phyloP scores from a whole-genome alignment of 352 stramenopile species.

The Blastocystis sp. region DNA sequence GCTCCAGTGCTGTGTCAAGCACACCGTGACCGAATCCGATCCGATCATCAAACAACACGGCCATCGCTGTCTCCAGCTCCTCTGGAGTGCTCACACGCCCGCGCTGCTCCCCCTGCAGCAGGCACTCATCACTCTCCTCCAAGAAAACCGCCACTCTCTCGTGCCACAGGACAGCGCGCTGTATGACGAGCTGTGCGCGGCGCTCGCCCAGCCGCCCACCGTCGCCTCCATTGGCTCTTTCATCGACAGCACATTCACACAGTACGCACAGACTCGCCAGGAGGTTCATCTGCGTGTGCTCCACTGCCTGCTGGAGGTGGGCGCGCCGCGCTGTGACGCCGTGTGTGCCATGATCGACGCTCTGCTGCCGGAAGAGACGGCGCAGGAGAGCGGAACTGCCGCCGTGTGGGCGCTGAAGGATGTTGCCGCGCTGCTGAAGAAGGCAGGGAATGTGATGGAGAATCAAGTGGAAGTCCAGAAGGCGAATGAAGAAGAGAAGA shows the following conservation, averaged over 20 bases:
- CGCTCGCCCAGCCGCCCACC: not conserved
- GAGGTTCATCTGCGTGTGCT: not conserved
- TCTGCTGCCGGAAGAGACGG: not conserved
- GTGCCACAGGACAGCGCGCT: not conserved
- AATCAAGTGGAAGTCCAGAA: not conserved
- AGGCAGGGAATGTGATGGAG: too few relatives aligned
- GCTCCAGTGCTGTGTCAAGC: not conserved
- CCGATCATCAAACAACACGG: not conserved
- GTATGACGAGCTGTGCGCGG: not conserved
- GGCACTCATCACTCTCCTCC: not conserved
- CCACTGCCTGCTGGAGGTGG: not conserved
- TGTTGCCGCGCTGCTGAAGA: not conserved
- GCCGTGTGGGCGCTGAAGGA: not conserved
- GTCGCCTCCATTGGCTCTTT: not conserved
- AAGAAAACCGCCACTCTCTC: not conserved
- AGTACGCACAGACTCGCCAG: not conserved
- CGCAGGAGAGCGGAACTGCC: not conserved
- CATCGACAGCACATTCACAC: not conserved
- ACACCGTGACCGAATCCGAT: slow-evolving; percentile 6
- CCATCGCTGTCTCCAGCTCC: not conserved
- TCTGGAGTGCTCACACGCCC: not conserved
- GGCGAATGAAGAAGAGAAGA: not conserved
- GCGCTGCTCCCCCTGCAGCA: not conserved
- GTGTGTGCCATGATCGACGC: not conserved
- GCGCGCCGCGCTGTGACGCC: not conserved